Base-by-base conservation (phyloP, 768 basidiomycete genomes). In the Hypholoma sublateritium region DNA sequence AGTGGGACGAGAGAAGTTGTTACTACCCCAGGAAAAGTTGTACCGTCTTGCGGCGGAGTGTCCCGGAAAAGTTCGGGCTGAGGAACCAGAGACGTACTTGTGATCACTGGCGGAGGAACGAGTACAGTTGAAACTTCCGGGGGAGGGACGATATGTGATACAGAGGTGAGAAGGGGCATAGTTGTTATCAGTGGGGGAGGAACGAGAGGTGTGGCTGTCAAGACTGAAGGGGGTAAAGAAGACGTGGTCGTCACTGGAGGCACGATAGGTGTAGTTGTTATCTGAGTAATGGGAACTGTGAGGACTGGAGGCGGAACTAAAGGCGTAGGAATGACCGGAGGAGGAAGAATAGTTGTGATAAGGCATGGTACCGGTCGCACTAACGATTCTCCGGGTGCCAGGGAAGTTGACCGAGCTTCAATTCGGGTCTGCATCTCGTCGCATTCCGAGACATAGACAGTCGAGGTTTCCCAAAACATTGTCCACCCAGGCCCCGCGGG, bases 371-470 rank as follows among this genome's bases (percentile, higher is more conserved):
- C 28, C 28, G 2, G 5, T 32, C 28, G 28, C 28, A 32, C 14
- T 39, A 16, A 51, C n/a, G 17, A 41, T 19, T 55, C 14, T 12
- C 54, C 54, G 19, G 19, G 7, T 16, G 34, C 32, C 8, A 47
- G 44, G 21, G 48, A 57, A 11, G 55, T 57, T 39, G 47, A 24
- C 5, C 37, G 48, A 17, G 36, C n/a, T 49, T 57, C 55, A 28
- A 42, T 21, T 13, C 37, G 55, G 13, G 55, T 57, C 34, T 57
- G 55, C 22, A 13, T 50, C 39, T 57, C 48, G 14, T 24, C 41
- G 19, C 55, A 57, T 28, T 57, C 55, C 37, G 47, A 4, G 17
- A 51, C 55, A 21, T 24, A 43, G 21, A 50, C 55, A 19, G 41
- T 57, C 13, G 32, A 17, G 1, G 55, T 57, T 36, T 57, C 24